Base-by-base conservation (phyloP, 768 basidiomycete genomes). In the Leccinum olivaceopallidum region DNA sequence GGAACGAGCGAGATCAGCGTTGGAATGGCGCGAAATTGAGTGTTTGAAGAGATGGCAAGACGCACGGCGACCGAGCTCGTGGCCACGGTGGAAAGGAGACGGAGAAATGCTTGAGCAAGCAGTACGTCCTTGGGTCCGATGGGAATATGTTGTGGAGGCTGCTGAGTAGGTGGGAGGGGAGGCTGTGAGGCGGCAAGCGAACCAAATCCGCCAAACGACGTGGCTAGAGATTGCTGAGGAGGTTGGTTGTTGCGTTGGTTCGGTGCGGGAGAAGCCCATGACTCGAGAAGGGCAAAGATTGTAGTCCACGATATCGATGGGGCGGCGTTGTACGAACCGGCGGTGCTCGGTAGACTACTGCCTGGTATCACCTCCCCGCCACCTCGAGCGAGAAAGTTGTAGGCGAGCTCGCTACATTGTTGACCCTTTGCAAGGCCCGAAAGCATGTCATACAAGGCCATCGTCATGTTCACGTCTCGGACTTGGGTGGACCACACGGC, bases 401-500 rank as follows among this genome's bases (percentile, higher is more conserved):
- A 93, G 0, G 92, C 89, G 12, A 92, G 79, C 67, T 93, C 90
- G 65, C 92, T 92, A 67, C 91, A 92, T 65, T 89, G 87, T 60
- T 89, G 87, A 0, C 94, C 94, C 55, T 89, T 88, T 3, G 93
- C 83, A 28, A 95, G 79, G 22, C 95, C 92, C 9, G 84, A 80
- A 32, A 97, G 77, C 95, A 95, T 95, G 66, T 95, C 91, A 70
- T 93, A 94, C 55, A 94, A 74, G 0, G 92, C 90, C 65, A 86
- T 87, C 44, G 88, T 80, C 85, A 93, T 87, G 2, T 83, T 83
- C 6, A 83, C 69, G 62, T 93, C 90, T 60, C 88, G 83, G 6
- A 83, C 79, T 58, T 92, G 86, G 1, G 91, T 90, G 1, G 89
- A 90, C 89, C 89, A 90, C 9, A 92, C 85, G 0, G 92, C 92